phyloP scores from a whole-genome alignment of 805 yeast species.

The Monosporozyma yasuniensis region DNA sequence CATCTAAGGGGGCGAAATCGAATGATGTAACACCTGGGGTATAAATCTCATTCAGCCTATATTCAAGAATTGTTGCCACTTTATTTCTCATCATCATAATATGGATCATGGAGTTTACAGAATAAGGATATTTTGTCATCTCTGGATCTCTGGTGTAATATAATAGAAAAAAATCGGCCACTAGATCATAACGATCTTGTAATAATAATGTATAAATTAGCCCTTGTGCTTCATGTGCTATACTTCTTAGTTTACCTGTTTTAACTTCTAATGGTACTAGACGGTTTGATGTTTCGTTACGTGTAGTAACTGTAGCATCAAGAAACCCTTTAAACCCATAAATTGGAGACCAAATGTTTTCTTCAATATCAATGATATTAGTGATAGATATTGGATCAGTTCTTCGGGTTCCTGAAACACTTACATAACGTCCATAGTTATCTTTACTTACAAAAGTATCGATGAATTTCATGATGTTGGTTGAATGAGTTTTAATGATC shows the following conservation, averaged over 20 bases:
- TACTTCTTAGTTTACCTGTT: conserved; percentile 58
- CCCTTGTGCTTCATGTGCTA: conserved; percentile 79
- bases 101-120: conserved; percentile 50
- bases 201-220: conserved; percentile 70
- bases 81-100: conserved; percentile 66
- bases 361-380: conserved; percentile 76
- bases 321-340: conserved; percentile 84
- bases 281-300: conserved; percentile 34
- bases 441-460: conserved; percentile 34
- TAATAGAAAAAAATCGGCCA: conserved; percentile 54
- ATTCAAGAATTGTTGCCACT: conserved; percentile 50
- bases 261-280: conserved; percentile 83
- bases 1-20: conserved; percentile 45
- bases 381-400: conserved; percentile 43
- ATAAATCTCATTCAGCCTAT: conserved; percentile 25
- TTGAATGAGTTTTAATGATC: conserved; percentile 38
- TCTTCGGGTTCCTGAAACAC: conserved; percentile 26
- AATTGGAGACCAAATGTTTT: conserved; percentile 83
- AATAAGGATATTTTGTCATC: conserved; percentile 46
- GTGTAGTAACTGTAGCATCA: conserved; percentile 75
- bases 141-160: conserved; percentile 61
- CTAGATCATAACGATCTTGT: conserved; percentile 69
- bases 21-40: conserved; percentile 12
- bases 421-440: conserved; percentile 19
- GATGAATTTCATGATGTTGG: conserved; percentile 48